Percentiles rank a stretch among this genome's conserved stretches.
Conservation (phyloP, 169 alveolate genomes). For the Plasmodium malariae region DNA sequence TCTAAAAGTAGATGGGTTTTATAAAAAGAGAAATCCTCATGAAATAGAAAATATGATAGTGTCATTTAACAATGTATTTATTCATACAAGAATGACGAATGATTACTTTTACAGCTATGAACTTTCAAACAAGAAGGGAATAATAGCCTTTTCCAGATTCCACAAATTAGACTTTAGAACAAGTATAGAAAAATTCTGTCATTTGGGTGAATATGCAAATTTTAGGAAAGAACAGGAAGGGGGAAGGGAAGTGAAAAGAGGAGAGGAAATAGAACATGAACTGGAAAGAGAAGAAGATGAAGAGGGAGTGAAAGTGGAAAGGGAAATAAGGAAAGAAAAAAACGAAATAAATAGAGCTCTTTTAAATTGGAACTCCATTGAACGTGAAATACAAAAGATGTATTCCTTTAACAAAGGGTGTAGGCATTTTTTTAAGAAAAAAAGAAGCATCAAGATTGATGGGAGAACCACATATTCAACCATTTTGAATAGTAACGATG, state of each 20-base stretch:
- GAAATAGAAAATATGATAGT: constrained; percentile 36
- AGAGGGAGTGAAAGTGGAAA: neutral
- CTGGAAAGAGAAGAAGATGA: neutral
- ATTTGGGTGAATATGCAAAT: neutral
- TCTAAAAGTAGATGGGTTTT: constrained; percentile 25
- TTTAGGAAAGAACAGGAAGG: neutral
- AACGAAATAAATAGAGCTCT: neutral
- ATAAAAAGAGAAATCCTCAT: constrained; percentile 68
- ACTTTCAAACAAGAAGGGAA: constrained; percentile 41
- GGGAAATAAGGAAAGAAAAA: neutral
- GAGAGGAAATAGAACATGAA: neutral
- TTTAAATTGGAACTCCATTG: neutral
- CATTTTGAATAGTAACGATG: no score
- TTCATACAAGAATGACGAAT: constrained; percentile 57
- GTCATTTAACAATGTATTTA: constrained; percentile 31
- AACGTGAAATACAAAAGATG: neutral
- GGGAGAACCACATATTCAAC: no score
- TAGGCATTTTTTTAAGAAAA: no score
- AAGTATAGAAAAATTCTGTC: neutral
- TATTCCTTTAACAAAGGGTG: no score
- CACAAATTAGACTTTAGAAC: constrained; percentile 67
- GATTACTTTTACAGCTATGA: constrained; percentile 48
- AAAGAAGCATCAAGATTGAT: no score
- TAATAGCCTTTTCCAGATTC: constrained; percentile 65
- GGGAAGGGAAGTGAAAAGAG: neutral